phyloP scores from a whole-genome alignment of 2,329 filamentous ascomycete species.

The Nemania bipapillata region DNA sequence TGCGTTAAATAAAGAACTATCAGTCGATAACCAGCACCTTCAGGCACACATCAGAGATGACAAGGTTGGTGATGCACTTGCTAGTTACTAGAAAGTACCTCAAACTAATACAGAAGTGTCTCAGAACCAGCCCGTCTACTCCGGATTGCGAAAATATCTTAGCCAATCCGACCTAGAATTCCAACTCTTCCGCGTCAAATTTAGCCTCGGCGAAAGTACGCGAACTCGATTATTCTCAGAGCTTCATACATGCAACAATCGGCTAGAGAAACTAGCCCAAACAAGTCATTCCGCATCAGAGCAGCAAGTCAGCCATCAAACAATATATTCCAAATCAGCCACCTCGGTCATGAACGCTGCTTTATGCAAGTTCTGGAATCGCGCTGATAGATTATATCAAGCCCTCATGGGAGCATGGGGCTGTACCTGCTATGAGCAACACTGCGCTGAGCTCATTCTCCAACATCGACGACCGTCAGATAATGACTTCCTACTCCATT shows the following conservation, averaged over 20 bases:
- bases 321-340: slow-evolving; percentile 17
- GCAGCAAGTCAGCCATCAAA: not conserved
- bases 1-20: slow-evolving; percentile 17
- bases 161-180: slow-evolving; percentile 6
- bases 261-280: slow-evolving; percentile 18
- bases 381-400: slow-evolving; percentile 43
- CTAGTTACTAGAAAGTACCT: not conserved
- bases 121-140: not conserved
- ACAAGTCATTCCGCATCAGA: slow-evolving; percentile 16
- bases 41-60: not conserved
- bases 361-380: slow-evolving; percentile 46
- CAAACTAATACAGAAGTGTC: not conserved
- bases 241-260: slow-evolving; percentile 19
- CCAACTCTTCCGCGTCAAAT: slow-evolving; percentile 19
- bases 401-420: slow-evolving; percentile 42
- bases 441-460: slow-evolving; percentile 44
- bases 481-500: slow-evolving; percentile 1
- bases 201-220: slow-evolving; percentile 12
- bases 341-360: slow-evolving; percentile 18
- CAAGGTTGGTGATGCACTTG: not conserved
- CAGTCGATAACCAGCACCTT: slow-evolving; percentile 12
- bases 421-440: slow-evolving; percentile 42
- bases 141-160: not conserved
- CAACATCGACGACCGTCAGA: slow-evolving; percentile 19
- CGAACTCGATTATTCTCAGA: slow-evolving; percentile 9